Evolutionary conservation across 1,139 yeast genomes (phyloP), one percentile per base, ranked within the genome.

Genomic region (Meyerozyma athensensis): DNA sequence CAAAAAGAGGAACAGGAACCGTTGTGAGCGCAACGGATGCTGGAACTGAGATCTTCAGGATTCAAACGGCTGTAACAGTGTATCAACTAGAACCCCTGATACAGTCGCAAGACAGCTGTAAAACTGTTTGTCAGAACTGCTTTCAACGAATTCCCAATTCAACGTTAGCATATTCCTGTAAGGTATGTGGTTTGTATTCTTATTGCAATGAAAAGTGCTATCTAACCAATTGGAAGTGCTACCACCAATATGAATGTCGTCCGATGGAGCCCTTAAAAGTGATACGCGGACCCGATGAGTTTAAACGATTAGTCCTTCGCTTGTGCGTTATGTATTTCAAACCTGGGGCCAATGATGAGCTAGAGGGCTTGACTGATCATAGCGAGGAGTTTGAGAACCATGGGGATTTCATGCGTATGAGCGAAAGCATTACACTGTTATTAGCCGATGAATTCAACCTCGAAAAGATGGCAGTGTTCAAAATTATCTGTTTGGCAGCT

Each of bases 401-500:
- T 16, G 30, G 16, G 4, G 19, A 21, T 5, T 28, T 19, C 30
- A 23, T 26, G 10, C 36, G 8, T 13, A 30, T 19, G 35, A 34
- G 19, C 19, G 26, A 12, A 20, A 33, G 16, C 26, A 37, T 18
- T 16, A 26, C 24, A 21, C 10, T 21, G 23, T 12, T 35, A 30
- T 7, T 24, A 33, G 19, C 31, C 9, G 19, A 14, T 30, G 22
- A 21, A 24, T 22, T 24, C 23, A 20, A 16, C 14, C 5, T 18
- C 9, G n/a, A 12, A 7, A 10, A 19, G 8, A 19, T 18, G 19
- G 9, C 14, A 7, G 19, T 33, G 5, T 23, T 28, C 8, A 19
- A 28, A 16, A 14, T 35, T 28, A 39, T 20, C 35, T 52, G 52
- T 32, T 43, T 56, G 13, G 39, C 51, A 23, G 45, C 48, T 14